Percentiles rank a stretch among this genome's conserved stretches.
phyloP scores from a whole-genome alignment of 257 asterid species.

The Solanum rostratum region DNA sequence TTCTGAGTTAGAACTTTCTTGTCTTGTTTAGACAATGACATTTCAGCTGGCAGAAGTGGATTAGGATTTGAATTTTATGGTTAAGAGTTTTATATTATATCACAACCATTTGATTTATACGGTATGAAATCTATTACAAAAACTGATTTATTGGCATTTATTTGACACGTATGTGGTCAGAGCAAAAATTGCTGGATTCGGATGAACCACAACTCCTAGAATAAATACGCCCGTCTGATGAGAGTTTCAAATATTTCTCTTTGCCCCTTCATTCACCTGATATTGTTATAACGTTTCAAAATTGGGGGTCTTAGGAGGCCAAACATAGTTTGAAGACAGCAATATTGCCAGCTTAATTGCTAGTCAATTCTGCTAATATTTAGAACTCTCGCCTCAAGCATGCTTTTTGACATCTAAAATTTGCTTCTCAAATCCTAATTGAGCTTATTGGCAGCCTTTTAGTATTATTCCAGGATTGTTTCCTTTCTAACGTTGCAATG shows the following conservation, averaged over 20 bases:
- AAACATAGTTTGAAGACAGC: background rate
- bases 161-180: background rate
- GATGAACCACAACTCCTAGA: background rate
- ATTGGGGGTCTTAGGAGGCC: background rate
- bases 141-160: background rate
- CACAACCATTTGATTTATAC: background rate
- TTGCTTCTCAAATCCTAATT: background rate
- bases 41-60: background rate
- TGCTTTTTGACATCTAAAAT: background rate
- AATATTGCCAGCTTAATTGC: background rate
- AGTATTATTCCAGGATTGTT: background rate
- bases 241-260: background rate
- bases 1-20: background rate
- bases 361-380: background rate
- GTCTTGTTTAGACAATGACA: background rate
- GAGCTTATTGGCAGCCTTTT: background rate
- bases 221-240: background rate
- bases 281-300: background rate
- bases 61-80: background rate
- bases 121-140: background rate
- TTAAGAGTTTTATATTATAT: background rate
- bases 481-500: background rate
- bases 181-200: background rate
- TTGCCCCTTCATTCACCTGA: background rate
- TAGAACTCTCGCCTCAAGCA: background rate